Evolutionary conservation across 306 rosid genomes (phyloP).

Genomic region (Cucurbita pepo): DNA sequence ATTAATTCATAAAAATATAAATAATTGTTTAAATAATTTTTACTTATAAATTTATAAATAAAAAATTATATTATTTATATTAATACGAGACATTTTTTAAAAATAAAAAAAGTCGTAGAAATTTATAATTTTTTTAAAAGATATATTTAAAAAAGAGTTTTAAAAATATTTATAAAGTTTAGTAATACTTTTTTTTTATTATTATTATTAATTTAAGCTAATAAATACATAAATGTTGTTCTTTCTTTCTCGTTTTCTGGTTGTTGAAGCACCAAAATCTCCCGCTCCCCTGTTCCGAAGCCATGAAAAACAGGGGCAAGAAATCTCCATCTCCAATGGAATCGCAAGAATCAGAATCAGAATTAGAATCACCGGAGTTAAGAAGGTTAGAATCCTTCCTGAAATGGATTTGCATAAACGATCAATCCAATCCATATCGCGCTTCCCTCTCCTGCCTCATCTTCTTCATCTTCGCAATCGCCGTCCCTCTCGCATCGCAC

Average conservation of each 20-base stretch:
- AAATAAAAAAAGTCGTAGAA: too few relatives aligned
- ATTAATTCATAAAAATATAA: too few relatives aligned
- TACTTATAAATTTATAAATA: too few relatives aligned
- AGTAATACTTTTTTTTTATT: too few relatives aligned
- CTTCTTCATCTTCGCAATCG: slow-evolving; percentile 35
- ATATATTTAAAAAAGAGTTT: too few relatives aligned
- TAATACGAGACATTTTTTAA: too few relatives aligned
- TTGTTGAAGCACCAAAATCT: not conserved
- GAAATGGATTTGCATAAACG: slow-evolving; percentile 48
- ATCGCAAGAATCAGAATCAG: not conserved
- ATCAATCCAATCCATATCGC: slow-evolving; percentile 39
- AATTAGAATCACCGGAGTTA: slow-evolving; percentile 22
- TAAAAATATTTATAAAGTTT: too few relatives aligned
- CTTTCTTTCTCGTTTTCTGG: not conserved
- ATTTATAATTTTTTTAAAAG: too few relatives aligned
- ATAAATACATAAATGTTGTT: not conserved
- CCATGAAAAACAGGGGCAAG: slow-evolving; percentile 46
- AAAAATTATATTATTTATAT: too few relatives aligned
- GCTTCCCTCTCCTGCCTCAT: slow-evolving; percentile 48
- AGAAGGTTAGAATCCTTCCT: slow-evolving; percentile 33
- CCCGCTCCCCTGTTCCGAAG: not conserved
- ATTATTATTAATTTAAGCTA: too few relatives aligned
- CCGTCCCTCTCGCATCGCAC: slow-evolving; percentile 46
- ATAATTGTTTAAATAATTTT: too few relatives aligned
- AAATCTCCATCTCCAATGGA: not conserved